Evolutionary conservation across 106 monocot genomes (phyloP), one percentile per base, ranked within the genome.

Genomic region (Dendrobium nobile): DNA sequence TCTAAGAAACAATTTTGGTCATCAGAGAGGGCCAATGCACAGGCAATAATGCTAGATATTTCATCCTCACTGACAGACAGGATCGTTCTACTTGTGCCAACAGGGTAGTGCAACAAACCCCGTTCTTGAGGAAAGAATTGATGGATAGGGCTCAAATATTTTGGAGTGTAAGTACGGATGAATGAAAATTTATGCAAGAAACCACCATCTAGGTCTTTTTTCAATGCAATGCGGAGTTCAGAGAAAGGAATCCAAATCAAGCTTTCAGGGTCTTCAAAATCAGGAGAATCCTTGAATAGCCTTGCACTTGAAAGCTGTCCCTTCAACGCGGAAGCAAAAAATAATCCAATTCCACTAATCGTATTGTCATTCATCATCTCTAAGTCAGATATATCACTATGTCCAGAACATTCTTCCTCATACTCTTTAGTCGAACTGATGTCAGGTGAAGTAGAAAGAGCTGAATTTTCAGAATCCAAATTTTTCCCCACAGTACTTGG

Each of bases 41-140:
- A 92, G 33, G 92, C 87, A 83, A 95, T 91, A 26, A 92, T 81
- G 85, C 92, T 95, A n/a, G 95, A 90, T 78, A 92, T 76, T 75
- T 95, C 92, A 79, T 91, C 87, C 77, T 92, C 95, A 75, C 26
- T 79, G 67, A 92, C 77, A 55, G 89, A 91, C 16, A 89, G 83
- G 9, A 90, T 78, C 80, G 73, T 79, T 73, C 79, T 87, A 79
- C 84, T 84, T 1, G 79, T 9, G 27, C 85, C 79, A 47, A 92
- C 47, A 33, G 85, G 90, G 80, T 87, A 92, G 73, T 88, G 79
- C 59, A 90, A 47, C 19, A 80, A 75, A 33, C 87, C 78, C 27
- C 20, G 83, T 56, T 87, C 86, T 48, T 85, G 75, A 51, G 79
- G 28, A 78, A 42, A 59, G 27, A 85, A 7, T 31, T 86, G 79